These are phyloP conservation scores for Zygotorulaspora danielsina DNA, from an alignment of 805 yeast species.

Conservation along the genomic window DNA sequence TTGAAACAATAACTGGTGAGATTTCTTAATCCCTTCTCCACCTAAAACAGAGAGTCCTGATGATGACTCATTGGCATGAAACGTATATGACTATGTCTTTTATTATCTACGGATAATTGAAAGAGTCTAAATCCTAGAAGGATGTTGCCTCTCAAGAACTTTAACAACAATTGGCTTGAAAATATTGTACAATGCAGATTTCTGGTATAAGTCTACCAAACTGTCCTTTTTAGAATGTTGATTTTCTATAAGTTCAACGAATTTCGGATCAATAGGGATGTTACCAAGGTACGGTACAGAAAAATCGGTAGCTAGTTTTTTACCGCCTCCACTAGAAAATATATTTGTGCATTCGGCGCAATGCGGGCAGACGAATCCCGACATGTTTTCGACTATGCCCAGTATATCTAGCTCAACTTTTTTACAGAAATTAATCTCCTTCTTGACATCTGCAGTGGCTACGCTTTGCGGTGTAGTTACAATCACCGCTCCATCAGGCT, in stretches of 20 bases:
- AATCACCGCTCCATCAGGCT: conserved; percentile 86
- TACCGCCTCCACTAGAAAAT: conserved; percentile 92
- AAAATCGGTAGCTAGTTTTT: conserved; percentile 56
- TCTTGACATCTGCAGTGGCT: conserved; percentile 89
- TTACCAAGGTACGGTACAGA: conserved; percentile 71
- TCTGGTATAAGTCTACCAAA: conserved; percentile 38
- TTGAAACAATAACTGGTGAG: conserved; percentile 17
- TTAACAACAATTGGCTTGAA: conserved; percentile 46
- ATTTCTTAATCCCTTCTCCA: conserved; percentile 5
- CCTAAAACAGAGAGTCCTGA: neutral
- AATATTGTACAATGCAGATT: conserved; percentile 35
- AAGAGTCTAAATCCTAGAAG: conserved; percentile 19
- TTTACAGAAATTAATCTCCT: conserved; percentile 86
- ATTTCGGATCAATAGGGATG: conserved; percentile 89
- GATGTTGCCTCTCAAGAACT: conserved; percentile 31
- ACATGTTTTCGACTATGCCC: conserved; percentile 94
- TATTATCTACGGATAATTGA: conserved; percentile 2
- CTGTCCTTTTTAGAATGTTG: conserved; percentile 31
- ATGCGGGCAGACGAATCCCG: conserved; percentile 92
- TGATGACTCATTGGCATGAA: neutral
- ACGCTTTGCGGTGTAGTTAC: conserved; percentile 97
- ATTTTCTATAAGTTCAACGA: conserved; percentile 81
- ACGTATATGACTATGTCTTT: neutral
- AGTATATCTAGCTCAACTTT: conserved; percentile 76
- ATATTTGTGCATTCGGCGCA: conserved; percentile 91